Percentiles rank a stretch among this genome's conserved stretches.
These are phyloP conservation scores for Penicillium sclerotiorum DNA, from an alignment of 2,329 filamentous ascomycete species.

Conservation along the genomic window DNA sequence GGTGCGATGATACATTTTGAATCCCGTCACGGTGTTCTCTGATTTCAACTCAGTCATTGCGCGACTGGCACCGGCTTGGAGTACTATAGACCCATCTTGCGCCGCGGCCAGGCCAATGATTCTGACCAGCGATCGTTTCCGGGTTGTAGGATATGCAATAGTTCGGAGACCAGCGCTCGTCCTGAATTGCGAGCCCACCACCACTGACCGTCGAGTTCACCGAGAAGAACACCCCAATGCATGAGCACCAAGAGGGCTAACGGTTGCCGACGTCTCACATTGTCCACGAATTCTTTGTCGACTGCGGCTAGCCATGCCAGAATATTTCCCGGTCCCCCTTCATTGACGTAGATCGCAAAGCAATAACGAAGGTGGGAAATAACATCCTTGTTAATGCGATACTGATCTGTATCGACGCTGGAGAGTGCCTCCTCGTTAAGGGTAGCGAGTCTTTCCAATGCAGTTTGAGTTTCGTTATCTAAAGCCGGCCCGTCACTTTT, in stretches of 20 bases:
- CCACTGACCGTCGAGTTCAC: constrained; percentile 32
- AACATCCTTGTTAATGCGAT: constrained; percentile 34
- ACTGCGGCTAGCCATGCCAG: constrained; percentile 38
- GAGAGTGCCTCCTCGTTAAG: constrained; percentile 34
- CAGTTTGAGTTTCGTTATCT: constrained; percentile 29
- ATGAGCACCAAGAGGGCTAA: constrained; percentile 37
- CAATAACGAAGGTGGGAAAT: constrained; percentile 32
- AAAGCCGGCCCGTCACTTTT: constrained; percentile 43
- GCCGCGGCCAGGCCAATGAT: constrained; percentile 34
- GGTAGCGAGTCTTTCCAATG: constrained; percentile 29
- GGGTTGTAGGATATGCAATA: constrained; percentile 24
- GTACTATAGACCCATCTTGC: constrained; percentile 30
- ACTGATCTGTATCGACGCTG: constrained; percentile 28
- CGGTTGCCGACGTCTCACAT: constrained; percentile 32
- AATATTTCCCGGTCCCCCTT: constrained; percentile 32
- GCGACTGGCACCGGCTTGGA: no score
- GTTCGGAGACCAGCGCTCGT: constrained; percentile 31
- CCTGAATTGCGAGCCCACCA: constrained; percentile 43
- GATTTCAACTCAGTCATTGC: no score
- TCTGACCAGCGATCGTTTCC: constrained; percentile 28
- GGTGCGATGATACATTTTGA: no score
- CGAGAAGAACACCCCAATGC: constrained; percentile 41
- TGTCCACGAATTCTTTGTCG: constrained; percentile 36
- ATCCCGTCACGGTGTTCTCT: no score
- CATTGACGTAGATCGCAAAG: constrained; percentile 29